A percentile compares a stretch with the other conserved stretches of the same genome.
Conservation (phyloP, 2,329 filamentous ascomycete species). For the Penicillium rolfsii region DNA sequence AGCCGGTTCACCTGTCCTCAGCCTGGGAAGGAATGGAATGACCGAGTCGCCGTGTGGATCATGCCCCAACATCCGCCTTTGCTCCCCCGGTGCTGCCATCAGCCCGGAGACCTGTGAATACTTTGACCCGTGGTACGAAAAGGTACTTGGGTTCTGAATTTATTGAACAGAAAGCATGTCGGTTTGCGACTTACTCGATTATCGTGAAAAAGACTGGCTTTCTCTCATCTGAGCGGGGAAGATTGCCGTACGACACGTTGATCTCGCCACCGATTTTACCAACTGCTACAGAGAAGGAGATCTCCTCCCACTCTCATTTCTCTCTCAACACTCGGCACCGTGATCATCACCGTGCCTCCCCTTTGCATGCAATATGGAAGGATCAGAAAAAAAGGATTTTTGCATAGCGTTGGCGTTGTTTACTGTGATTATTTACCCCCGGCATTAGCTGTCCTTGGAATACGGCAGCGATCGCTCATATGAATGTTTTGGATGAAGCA, state of each 20-base stretch:
- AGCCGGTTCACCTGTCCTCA: constrained; percentile 42
- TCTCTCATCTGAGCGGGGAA: constrained; percentile 3
- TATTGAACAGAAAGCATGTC: neutral
- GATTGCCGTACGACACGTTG: neutral
- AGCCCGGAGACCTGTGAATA: constrained; percentile 90
- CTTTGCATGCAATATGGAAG: constrained; percentile 27
- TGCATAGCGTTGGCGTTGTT: constrained; percentile 48
- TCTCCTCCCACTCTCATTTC: constrained; percentile 6
- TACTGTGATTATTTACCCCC: constrained; percentile 17
- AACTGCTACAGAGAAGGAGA: neutral
- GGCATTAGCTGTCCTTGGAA: constrained; percentile 5
- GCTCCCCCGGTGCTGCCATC: constrained; percentile 86
- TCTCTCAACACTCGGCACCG: constrained; percentile 10
- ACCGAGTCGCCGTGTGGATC: constrained; percentile 88
- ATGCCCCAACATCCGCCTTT: constrained; percentile 92
- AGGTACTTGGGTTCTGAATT: constrained; percentile 41
- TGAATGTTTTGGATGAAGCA: neutral
- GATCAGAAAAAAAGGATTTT: constrained; percentile 26
- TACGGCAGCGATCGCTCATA: neutral
- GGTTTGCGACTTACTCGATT: neutral
- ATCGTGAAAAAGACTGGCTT: neutral
- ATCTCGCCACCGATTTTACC: constrained; percentile 2
- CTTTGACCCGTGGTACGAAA: constrained; percentile 78
- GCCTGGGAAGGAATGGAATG: constrained; percentile 68
- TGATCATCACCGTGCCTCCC: constrained; percentile 18